phyloP scores from a whole-genome alignment of 2,329 filamentous ascomycete genomes.

The Aureobasidium sp. region DNA sequence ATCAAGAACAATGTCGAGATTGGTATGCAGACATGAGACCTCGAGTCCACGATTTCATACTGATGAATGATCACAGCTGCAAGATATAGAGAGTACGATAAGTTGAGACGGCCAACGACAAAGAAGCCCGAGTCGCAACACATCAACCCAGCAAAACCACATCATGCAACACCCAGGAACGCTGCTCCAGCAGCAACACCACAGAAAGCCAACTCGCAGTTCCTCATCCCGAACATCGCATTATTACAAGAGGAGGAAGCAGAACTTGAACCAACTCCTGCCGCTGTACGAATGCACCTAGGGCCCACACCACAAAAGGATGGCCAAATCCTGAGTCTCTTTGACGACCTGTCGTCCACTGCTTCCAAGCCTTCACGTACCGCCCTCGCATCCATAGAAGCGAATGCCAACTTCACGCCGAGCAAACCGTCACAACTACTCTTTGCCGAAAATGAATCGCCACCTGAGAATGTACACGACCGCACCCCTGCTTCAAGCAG shows the following conservation, averaged over 20 bases:
- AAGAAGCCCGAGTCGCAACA: not conserved
- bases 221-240: not conserved
- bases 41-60: not conserved
- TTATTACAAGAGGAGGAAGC: slow-evolving; percentile 22
- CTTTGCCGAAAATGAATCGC: not conserved
- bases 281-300: slow-evolving; percentile 33
- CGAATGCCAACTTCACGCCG: slow-evolving; percentile 31
- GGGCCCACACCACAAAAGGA: slow-evolving; percentile 75
- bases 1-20: slow-evolving; percentile 67
- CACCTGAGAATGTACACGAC: slow-evolving; percentile 16
- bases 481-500: slow-evolving; percentile 45
- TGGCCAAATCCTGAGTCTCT: slow-evolving; percentile 67
- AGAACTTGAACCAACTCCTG: slow-evolving; percentile 26
- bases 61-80: slow-evolving; percentile 39
- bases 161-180: slow-evolving; percentile 1
- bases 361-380: slow-evolving; percentile 30
- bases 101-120: slow-evolving; percentile 35
- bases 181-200: slow-evolving; percentile 16
- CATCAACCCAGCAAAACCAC: slow-evolving; percentile 5
- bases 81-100: slow-evolving; percentile 73
- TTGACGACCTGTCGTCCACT: slow-evolving; percentile 58
- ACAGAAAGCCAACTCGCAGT: slow-evolving; percentile 16
- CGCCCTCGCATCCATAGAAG: slow-evolving; percentile 22
- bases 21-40: slow-evolving; percentile 39
- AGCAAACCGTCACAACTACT: slow-evolving; percentile 24